Conservation (phyloP, 1,284 basidiomycete genomes). For the Salmacisia buchloeana region DNA sequence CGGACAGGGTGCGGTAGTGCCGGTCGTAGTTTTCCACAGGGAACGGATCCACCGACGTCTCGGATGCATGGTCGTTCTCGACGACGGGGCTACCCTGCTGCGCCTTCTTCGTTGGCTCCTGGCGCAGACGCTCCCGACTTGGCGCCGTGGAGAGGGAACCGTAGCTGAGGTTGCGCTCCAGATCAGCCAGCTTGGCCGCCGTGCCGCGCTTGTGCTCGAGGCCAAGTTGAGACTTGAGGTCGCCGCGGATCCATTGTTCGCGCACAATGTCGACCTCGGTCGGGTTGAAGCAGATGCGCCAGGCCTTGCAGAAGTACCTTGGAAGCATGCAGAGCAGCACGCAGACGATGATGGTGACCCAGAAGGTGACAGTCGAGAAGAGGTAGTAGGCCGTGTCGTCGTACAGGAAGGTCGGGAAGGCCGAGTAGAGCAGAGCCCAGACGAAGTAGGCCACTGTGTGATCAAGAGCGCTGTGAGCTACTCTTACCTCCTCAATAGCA, state of each 20-base stretch:
- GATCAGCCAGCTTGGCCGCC: slow-evolving; percentile 12
- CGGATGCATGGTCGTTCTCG: slow-evolving; percentile 28
- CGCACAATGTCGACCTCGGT: slow-evolving; percentile 40
- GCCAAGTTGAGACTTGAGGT: slow-evolving; percentile 38
- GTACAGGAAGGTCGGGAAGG: slow-evolving; percentile 28
- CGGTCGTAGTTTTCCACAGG: slow-evolving; percentile 22
- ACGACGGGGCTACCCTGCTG: slow-evolving; percentile 17
- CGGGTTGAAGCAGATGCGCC: slow-evolving; percentile 31
- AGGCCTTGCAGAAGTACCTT: slow-evolving; percentile 34
- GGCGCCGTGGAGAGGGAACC: slow-evolving; percentile 19
- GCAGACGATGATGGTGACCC: slow-evolving; percentile 32
- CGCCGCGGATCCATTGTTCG: slow-evolving; percentile 37
- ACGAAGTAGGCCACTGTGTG: slow-evolving; percentile 27
- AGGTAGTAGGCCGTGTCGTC: slow-evolving; percentile 31
- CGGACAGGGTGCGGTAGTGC: slow-evolving; percentile 15
- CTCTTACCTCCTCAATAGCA: not conserved
- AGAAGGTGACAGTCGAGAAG: slow-evolving; percentile 37
- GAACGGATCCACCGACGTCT: slow-evolving; percentile 30
- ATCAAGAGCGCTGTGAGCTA: not conserved
- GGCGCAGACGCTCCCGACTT: slow-evolving; percentile 7
- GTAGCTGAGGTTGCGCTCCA: slow-evolving; percentile 21
- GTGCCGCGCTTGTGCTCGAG: slow-evolving; percentile 10
- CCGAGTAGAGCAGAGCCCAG: slow-evolving; percentile 40
- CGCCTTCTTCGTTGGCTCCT: slow-evolving; percentile 17
- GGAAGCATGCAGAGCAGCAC: slow-evolving; percentile 37